These are phyloP conservation scores for Daedaleopsis sinensis DNA, from an alignment of 768 basidiomycete genomes.

Conservation along the genomic window DNA sequence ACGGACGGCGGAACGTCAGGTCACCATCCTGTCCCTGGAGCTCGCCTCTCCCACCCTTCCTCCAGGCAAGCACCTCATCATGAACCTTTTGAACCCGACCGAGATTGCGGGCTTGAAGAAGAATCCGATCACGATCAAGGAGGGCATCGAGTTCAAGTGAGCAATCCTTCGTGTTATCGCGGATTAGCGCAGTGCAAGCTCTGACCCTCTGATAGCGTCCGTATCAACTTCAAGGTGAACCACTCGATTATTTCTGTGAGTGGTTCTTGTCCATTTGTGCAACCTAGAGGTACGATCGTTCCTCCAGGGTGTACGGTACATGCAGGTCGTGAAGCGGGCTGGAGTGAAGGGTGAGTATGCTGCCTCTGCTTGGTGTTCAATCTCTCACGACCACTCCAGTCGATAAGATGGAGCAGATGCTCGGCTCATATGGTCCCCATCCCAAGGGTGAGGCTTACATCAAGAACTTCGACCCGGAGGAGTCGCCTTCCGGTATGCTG, in stretches of 20 bases:
- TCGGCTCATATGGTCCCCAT: conserved; percentile 88
- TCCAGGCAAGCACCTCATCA: conserved; percentile 55
- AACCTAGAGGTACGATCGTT: conserved; percentile 18
- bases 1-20: conserved; percentile 40
- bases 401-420: conserved; percentile 92
- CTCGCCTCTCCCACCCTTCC: conserved; percentile 76
- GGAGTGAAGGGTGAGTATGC: conserved; percentile 64
- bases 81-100: conserved; percentile 63
- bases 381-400: conserved; percentile 47
- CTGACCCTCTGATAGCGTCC: conserved; percentile 52
- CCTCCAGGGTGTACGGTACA: conserved; percentile 74
- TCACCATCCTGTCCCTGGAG: conserved; percentile 75
- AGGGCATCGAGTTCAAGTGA: conserved; percentile 89
- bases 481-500: conserved; percentile 73
- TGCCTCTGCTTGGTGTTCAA: background rate
- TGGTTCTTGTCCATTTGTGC: background rate
- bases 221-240: conserved; percentile 85
- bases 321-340: conserved; percentile 85
- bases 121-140: conserved; percentile 78
- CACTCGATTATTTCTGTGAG: conserved; percentile 84
- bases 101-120: conserved; percentile 65
- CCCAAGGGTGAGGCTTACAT: conserved; percentile 63
- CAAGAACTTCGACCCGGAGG: conserved; percentile 77
- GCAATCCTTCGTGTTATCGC: conserved; percentile 23
- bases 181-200: background rate